Evolutionary conservation across 345 rosid genomes (phyloP).

Genomic region (Hypericum androsaemum): DNA sequence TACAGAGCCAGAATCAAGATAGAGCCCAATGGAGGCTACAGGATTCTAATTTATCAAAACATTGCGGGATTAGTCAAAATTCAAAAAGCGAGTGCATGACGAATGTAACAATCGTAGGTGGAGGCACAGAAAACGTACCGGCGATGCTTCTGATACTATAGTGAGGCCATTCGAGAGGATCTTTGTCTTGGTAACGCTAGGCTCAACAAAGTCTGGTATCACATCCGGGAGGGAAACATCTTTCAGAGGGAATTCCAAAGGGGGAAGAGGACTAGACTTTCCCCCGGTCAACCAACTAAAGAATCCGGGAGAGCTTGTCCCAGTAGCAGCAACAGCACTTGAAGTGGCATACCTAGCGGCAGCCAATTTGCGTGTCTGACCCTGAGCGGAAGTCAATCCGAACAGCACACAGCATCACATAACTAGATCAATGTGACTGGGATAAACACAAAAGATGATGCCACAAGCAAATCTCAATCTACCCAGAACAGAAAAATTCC

Average conservation of each 20-base stretch:
- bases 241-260: constrained; percentile 46
- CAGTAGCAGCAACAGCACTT: constrained; percentile 34
- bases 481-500: neutral
- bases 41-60: constrained; percentile 41
- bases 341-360: constrained; percentile 44
- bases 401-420: neutral
- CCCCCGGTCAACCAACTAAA: constrained; percentile 67
- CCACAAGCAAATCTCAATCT: neutral
- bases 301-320: constrained; percentile 35
- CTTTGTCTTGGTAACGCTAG: constrained; percentile 41
- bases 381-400: constrained; percentile 19
- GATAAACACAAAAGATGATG: neutral
- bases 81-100: neutral
- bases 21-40: constrained; percentile 72
- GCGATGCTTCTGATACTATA: constrained; percentile 55
- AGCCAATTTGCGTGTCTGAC: constrained; percentile 30
- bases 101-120: neutral
- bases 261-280: constrained; percentile 31
- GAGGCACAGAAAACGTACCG: constrained; percentile 23
- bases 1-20: constrained; percentile 59
- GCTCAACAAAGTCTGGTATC: constrained; percentile 55
- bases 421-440: neutral
- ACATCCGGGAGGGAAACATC: constrained; percentile 49
- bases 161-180: constrained; percentile 68
- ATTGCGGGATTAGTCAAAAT: neutral